Evolutionary conservation across 2,329 filamentous ascomycete species (phyloP).

Genomic region (Cadophora sp.): DNA sequence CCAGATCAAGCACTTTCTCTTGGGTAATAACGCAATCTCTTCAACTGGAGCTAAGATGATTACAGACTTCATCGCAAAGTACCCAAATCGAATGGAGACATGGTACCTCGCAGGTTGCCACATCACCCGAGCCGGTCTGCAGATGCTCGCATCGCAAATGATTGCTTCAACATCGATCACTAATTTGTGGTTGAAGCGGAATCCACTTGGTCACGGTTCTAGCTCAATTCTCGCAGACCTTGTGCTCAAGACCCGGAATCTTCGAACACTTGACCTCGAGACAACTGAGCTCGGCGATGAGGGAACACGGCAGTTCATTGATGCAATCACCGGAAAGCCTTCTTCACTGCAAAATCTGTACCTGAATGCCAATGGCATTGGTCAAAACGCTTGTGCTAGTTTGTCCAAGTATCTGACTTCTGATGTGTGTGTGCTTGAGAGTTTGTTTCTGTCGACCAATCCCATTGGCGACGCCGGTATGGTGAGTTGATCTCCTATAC

Average conservation of each 20-base stretch:
- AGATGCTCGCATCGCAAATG: slow-evolving; percentile 53
- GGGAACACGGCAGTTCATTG: background rate
- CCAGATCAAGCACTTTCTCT: slow-evolving; percentile 57
- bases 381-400: slow-evolving; percentile 28
- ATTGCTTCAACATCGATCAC: slow-evolving; percentile 51
- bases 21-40: slow-evolving; percentile 45
- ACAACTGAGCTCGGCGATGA: slow-evolving; percentile 3
- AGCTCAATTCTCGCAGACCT: background rate
- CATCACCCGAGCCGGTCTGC: slow-evolving; percentile 53
- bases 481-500: background rate
- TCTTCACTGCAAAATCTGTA: slow-evolving; percentile 22
- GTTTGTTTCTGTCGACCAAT: slow-evolving; percentile 22
- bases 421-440: slow-evolving; percentile 28
- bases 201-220: background rate
- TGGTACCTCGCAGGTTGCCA: slow-evolving; percentile 63
- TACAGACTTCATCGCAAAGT: slow-evolving; percentile 1
- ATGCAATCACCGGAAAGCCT: background rate
- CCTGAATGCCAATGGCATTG: slow-evolving; percentile 33
- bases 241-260: background rate
- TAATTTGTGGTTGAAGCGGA: slow-evolving; percentile 2
- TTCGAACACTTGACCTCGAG: slow-evolving; percentile 6
- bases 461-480: background rate
- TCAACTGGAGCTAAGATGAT: background rate
- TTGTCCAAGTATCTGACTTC: slow-evolving; percentile 29
- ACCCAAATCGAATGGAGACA: slow-evolving; percentile 45